phyloP scores from a whole-genome alignment of 2,329 filamentous ascomycete genomes.

The Coniella lustricola region DNA sequence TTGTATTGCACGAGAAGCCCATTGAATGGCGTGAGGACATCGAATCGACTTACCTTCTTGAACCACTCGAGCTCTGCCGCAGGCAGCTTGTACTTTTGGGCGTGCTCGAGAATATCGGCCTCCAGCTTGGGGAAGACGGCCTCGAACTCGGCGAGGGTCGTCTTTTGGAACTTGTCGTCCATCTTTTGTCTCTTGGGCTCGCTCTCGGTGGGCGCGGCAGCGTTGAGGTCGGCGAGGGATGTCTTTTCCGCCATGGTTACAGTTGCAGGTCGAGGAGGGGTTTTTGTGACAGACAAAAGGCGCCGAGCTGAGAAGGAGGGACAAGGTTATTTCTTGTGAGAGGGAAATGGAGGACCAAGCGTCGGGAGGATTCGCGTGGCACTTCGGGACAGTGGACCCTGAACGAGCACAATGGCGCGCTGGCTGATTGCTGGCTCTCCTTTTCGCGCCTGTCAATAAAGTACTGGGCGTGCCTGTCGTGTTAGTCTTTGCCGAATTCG shows the following conservation, averaged over 20 bases:
- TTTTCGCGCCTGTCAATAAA: not conserved
- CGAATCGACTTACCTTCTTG: slow-evolving; percentile 54
- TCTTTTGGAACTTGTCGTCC: slow-evolving; percentile 56
- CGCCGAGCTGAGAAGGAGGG: not conserved
- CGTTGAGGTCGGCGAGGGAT: not conserved
- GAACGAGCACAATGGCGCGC: not conserved
- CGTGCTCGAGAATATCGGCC: slow-evolving; percentile 72
- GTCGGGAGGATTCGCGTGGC: not conserved
- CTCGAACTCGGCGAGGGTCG: slow-evolving; percentile 82
- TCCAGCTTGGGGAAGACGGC: slow-evolving; percentile 80
- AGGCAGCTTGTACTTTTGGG: slow-evolving; percentile 75
- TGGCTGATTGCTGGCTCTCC: not conserved
- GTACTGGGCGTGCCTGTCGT: too few species aligned
- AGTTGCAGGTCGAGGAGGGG: not conserved
- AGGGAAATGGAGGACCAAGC: too few species aligned
- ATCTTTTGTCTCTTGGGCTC: slow-evolving; percentile 7
- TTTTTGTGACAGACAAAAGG: not conserved
- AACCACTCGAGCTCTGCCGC: slow-evolving; percentile 79
- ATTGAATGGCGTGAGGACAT: slow-evolving; percentile 14
- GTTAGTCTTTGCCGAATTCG: not conserved
- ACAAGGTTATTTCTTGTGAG: not conserved
- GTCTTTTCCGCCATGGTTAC: slow-evolving; percentile 4
- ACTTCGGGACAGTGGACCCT: not conserved
- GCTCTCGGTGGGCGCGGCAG: not conserved
- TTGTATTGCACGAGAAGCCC: not conserved